Evolutionary conservation across 352 stramenopile genomes (phyloP).

Genomic region (Globisporangium carolinianum): DNA sequence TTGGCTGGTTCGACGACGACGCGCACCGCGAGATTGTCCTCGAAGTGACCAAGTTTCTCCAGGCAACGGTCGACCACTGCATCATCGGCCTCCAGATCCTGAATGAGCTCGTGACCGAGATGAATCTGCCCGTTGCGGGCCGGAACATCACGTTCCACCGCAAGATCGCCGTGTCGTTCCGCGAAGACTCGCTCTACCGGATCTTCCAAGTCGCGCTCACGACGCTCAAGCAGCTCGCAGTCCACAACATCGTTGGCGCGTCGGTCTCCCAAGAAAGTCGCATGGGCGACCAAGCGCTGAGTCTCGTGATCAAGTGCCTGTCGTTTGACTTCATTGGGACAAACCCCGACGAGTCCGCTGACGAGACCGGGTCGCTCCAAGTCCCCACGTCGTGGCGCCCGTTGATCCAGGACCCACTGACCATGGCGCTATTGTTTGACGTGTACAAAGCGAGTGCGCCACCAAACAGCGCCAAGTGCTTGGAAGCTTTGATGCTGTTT

Average conservation of each 20-base stretch:
- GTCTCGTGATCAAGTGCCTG: constrained; percentile 92
- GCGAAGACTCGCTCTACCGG: constrained; percentile 92
- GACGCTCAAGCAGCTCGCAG: constrained; percentile 93
- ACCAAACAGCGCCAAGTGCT: constrained; percentile 92
- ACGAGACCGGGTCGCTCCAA: constrained; percentile 97
- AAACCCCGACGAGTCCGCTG: constrained; percentile 96
- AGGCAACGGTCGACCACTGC: constrained; percentile 96
- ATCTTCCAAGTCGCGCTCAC: constrained; percentile 97
- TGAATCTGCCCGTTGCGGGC: constrained; percentile 93
- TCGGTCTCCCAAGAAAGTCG: constrained; percentile 86
- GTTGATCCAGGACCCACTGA: constrained; percentile 92
- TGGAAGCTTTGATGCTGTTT: constrained; percentile 96
- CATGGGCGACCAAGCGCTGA: constrained; percentile 91
- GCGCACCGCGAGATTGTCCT: constrained; percentile 95
- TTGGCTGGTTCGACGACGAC: constrained; percentile 98
- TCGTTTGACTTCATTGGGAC: constrained; percentile 99
- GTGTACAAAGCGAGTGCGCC: constrained; percentile 93
- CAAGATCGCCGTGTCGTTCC: constrained; percentile 97
- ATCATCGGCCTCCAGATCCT: constrained; percentile 98
- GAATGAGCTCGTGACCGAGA: constrained; percentile 96
- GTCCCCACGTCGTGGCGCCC: constrained; percentile 94
- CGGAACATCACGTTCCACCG: constrained; percentile 96
- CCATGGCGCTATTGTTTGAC: constrained; percentile 94
- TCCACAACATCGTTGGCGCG: constrained; percentile 78
- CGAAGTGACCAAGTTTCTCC: constrained; percentile 97